Conservation (phyloP, 2,329 filamentous ascomycete species). For the Colletotrichum sp. region DNA sequence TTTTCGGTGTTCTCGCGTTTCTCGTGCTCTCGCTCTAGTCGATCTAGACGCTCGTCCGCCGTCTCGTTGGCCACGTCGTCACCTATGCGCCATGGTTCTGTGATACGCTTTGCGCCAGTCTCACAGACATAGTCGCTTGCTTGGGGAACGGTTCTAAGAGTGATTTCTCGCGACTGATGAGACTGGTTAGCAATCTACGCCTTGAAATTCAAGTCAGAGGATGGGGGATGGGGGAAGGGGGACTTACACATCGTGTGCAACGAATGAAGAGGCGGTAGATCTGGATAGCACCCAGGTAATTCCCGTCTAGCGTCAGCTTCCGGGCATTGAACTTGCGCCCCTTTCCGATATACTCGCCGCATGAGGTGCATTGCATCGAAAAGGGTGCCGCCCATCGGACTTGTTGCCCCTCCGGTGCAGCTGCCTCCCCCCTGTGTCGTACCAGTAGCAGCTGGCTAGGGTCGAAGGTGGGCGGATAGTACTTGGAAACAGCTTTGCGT, state of each 20-base stretch:
- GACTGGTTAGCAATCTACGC: neutral
- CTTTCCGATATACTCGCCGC: neutral
- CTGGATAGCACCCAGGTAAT: neutral
- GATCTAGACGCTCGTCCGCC: neutral
- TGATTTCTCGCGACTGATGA: neutral
- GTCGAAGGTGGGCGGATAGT: neutral
- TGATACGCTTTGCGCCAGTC: neutral
- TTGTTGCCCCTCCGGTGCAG: accelerated
- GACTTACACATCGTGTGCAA: neutral
- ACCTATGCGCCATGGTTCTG: neutral
- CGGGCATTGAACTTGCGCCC: neutral
- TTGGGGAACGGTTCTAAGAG: neutral
- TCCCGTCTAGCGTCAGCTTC: neutral
- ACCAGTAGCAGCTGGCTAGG: neutral
- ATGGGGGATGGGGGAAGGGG: neutral
- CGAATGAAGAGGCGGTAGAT: neutral
- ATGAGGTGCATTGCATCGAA: neutral
- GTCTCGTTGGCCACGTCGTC: neutral
- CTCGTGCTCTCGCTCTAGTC: neutral
- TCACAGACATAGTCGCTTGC: neutral
- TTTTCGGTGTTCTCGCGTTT: neutral
- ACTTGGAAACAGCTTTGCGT: neutral
- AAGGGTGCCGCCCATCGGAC: neutral
- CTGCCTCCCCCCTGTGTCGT: neutral
- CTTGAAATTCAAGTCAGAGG: neutral